Percentiles rank a stretch among this genome's conserved stretches.
These are phyloP conservation scores for Backusella morwellensis DNA, from an alignment of 192 early-diverging fungal species.

Conservation along the genomic window DNA sequence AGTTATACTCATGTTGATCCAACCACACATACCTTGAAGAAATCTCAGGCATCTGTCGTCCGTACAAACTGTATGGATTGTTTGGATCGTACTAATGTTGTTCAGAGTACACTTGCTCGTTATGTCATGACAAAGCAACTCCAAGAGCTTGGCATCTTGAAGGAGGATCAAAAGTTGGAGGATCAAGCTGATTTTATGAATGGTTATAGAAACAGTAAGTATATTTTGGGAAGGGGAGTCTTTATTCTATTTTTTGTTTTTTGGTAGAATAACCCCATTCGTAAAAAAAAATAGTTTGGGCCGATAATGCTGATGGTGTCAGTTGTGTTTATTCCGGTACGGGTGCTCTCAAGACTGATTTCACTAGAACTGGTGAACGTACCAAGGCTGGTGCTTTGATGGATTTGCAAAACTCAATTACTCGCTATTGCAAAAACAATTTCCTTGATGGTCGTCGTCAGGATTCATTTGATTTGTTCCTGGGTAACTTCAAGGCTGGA, in stretches of 20 bases:
- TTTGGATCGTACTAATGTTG: slow-evolving; percentile 98
- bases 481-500: slow-evolving; percentile 61
- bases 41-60: slow-evolving; percentile 75
- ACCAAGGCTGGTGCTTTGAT: slow-evolving; percentile 77
- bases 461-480: slow-evolving; percentile 89
- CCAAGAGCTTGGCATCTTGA: slow-evolving; percentile 62
- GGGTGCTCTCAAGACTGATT: slow-evolving; percentile 97
- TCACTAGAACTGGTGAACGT: slow-evolving; percentile 92
- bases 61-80: slow-evolving; percentile 99
- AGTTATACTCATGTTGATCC: slow-evolving; percentile 58
- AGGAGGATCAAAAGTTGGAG: slow-evolving; percentile 59
- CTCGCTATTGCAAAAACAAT: slow-evolving; percentile 92
- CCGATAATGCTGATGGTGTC: slow-evolving; percentile 95
- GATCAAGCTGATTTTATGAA: slow-evolving; percentile 63
- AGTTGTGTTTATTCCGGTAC: slow-evolving; percentile 93
- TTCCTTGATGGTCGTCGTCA: slow-evolving; percentile 92
- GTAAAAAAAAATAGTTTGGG: slow-evolving; percentile 72
- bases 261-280: not conserved
- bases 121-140: slow-evolving; percentile 73
- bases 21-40: slow-evolving; percentile 31
- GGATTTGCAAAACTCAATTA: slow-evolving; percentile 78
- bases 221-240: not conserved
- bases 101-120: slow-evolving; percentile 88
- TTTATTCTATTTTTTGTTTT: not conserved
- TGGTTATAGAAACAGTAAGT: slow-evolving; percentile 77